phyloP scores from a whole-genome alignment of 768 basidiomycete species.

The Tylopilus balloui region DNA sequence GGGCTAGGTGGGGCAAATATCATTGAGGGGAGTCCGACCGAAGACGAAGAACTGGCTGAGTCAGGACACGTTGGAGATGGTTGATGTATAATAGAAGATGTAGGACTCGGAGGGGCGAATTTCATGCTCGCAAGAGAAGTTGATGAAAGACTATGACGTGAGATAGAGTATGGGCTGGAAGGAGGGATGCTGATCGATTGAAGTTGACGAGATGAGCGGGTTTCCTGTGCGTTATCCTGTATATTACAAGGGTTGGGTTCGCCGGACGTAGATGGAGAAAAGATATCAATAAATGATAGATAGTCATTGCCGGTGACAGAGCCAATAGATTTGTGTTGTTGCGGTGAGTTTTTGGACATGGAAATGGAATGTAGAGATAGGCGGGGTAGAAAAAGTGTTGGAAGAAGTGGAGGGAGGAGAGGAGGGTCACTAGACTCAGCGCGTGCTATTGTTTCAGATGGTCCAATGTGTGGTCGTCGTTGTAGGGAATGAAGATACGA shows the following conservation, averaged over 20 bases:
- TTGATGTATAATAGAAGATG: not conserved
- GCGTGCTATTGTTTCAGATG: slow-evolving; percentile 19
- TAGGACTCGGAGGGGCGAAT: slow-evolving; percentile 31
- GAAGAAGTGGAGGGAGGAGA: slow-evolving; percentile 40
- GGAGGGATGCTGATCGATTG: slow-evolving; percentile 19
- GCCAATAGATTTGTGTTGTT: slow-evolving; percentile 20
- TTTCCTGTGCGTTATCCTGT: slow-evolving; percentile 1
- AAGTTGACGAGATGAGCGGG: slow-evolving; percentile 12
- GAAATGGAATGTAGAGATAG: slow-evolving; percentile 17
- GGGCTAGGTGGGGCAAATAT: slow-evolving; percentile 29
- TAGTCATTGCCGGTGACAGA: slow-evolving; percentile 31
- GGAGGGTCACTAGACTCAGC: slow-evolving; percentile 36
- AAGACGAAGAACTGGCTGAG: slow-evolving; percentile 12
- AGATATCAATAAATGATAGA: slow-evolving; percentile 47
- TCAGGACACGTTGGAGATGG: slow-evolving; percentile 9
- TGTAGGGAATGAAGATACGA: slow-evolving; percentile 9
- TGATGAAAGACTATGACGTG: slow-evolving; percentile 16
- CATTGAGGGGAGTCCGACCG: slow-evolving; percentile 26
- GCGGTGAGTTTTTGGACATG: slow-evolving; percentile 18
- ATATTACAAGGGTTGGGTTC: slow-evolving; percentile 3
- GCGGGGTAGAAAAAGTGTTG: slow-evolving; percentile 27
- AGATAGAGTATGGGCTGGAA: slow-evolving; percentile 17
- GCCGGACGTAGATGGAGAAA: slow-evolving; percentile 28
- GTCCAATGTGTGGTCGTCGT: not conserved
- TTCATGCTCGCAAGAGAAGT: slow-evolving; percentile 30